These are phyloP conservation scores for Alloascoidea hylecoeti DNA, from an alignment of 805 yeast species.

Conservation along the genomic window DNA sequence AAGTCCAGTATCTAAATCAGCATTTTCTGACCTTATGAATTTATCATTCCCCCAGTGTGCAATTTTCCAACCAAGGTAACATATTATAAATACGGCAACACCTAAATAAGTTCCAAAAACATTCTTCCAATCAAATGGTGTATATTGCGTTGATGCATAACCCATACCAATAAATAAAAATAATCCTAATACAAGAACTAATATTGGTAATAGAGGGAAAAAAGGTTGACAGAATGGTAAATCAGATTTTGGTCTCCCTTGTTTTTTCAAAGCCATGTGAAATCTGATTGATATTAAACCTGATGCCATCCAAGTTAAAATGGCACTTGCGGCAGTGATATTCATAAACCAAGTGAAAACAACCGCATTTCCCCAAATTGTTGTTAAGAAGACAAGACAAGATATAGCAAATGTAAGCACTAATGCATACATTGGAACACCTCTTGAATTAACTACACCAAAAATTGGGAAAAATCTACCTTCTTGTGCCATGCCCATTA, in stretches of 20 bases:
- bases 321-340: constrained; percentile 44
- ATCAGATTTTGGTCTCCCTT: constrained; percentile 35
- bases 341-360: constrained; percentile 56
- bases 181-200: constrained; percentile 39
- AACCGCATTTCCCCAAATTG: constrained; percentile 37
- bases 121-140: constrained; percentile 18
- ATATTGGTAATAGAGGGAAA: constrained; percentile 31
- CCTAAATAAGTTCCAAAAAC: constrained; percentile 36
- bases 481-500: constrained; percentile 45
- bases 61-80: constrained; percentile 23
- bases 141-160: constrained; percentile 13
- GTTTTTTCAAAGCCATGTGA: constrained; percentile 40
- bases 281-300: constrained; percentile 43
- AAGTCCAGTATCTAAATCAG: constrained; percentile 10
- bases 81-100: constrained; percentile 22
- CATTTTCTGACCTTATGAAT: constrained; percentile 6
- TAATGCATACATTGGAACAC: constrained; percentile 47
- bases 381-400: constrained; percentile 49
- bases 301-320: constrained; percentile 50
- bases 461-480: constrained; percentile 55
- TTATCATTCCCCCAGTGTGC: constrained; percentile 14
- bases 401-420: constrained; percentile 37
- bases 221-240: constrained; percentile 37
- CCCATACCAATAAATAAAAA: constrained; percentile 36
- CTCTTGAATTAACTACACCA: constrained; percentile 39